These are phyloP conservation scores for Trichoderma polysporum DNA, from an alignment of 2,329 filamentous ascomycete genomes.

Conservation along the genomic window DNA sequence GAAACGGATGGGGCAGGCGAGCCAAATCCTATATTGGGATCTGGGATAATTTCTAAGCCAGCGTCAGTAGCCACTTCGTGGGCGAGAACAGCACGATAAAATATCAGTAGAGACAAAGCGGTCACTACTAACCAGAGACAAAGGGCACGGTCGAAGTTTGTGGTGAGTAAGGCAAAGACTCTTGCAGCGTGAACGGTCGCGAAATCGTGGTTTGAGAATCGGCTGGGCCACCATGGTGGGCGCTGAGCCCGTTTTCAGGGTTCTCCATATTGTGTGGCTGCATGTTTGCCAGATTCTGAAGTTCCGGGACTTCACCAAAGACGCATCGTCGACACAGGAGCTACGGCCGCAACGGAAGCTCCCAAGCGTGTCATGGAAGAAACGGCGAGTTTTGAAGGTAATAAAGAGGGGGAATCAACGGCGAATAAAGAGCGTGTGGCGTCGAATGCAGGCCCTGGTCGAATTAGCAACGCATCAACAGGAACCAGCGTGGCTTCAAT, in stretches of 20 bases:
- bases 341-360: constrained; percentile 1
- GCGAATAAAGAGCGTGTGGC: neutral
- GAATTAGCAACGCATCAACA: neutral
- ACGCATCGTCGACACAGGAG: constrained; percentile 32
- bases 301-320: constrained; percentile 30
- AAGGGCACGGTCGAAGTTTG: constrained; percentile 79
- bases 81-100: neutral
- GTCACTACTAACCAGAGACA: constrained; percentile 63
- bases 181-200: constrained; percentile 63
- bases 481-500: constrained; percentile 1
- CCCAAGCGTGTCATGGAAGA: constrained; percentile 17
- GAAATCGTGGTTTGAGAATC: constrained; percentile 31
- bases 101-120: neutral
- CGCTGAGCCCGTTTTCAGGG: constrained; percentile 36
- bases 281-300: constrained; percentile 34
- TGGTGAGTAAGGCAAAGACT: constrained; percentile 79
- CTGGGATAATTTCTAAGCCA: constrained; percentile 61
- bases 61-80: neutral
- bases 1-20: constrained; percentile 52
- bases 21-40: constrained; percentile 59
- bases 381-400: neutral
- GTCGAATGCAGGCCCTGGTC: neutral
- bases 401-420: neutral
- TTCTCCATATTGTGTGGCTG: constrained; percentile 33
- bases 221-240: constrained; percentile 27